Conservation (phyloP, 768 basidiomycete genomes). For the Macrolepiota albuminosa region DNA sequence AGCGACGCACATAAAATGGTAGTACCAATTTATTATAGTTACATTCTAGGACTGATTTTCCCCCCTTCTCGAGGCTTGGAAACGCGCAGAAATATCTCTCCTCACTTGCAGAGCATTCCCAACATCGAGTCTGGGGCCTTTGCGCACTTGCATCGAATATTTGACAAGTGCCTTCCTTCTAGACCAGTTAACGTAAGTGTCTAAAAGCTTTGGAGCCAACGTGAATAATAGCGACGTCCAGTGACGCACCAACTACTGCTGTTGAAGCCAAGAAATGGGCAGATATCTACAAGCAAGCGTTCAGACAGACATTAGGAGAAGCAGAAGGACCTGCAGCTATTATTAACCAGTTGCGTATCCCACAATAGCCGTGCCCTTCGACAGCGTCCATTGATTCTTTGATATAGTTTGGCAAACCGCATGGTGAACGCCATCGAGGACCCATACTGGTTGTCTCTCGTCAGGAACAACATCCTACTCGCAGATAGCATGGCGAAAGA, state of each 20-base stretch:
- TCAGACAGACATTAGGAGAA: not conserved
- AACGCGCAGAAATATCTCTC: constrained; percentile 5
- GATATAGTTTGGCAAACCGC: too few species aligned
- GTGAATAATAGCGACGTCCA: not conserved
- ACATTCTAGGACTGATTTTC: too few species aligned
- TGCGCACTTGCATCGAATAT: constrained; percentile 6
- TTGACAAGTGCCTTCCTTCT: constrained; percentile 6
- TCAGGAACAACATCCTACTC: too few species aligned
- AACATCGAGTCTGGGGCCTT: not conserved
- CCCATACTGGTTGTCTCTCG: too few species aligned
- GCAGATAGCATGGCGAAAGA: too few species aligned
- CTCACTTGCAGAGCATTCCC: constrained; percentile 7
- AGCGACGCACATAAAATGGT: too few species aligned
- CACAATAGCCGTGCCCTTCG: too few species aligned
- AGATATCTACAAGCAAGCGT: too few species aligned
- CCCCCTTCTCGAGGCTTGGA: constrained; percentile 1
- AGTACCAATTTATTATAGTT: too few species aligned
- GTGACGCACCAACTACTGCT: constrained; percentile 5
- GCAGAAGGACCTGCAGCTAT: not conserved
- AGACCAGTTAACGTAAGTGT: constrained; percentile 1
- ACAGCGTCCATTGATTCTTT: too few species aligned
- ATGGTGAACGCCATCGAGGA: too few species aligned
- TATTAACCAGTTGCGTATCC: constrained; percentile 2
- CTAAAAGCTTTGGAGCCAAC: not conserved
- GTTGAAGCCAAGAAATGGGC: not conserved